phyloP scores from a whole-genome alignment of 1,284 basidiomycete species.

The Exobasidium rhododendri region DNA sequence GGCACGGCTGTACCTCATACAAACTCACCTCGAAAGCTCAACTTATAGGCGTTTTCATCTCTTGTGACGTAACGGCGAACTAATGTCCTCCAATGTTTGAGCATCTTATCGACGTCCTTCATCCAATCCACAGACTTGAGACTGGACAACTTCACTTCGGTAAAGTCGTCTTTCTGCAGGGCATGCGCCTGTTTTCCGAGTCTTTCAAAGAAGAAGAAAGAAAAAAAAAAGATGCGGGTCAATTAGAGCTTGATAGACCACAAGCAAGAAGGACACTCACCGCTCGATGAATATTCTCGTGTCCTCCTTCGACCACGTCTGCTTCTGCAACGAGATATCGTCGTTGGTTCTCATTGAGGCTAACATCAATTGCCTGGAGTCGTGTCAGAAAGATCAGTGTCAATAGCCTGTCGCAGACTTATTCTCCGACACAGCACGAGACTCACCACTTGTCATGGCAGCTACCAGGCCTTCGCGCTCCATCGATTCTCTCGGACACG shows the following conservation, averaged over 20 bases:
- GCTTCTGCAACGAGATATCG: too few relatives aligned
- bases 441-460: background rate
- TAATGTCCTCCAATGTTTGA: background rate
- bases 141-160: background rate
- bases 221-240: background rate
- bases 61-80: background rate
- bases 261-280: too few relatives aligned
- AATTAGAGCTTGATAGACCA: too few relatives aligned
- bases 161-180: constrained; percentile 7
- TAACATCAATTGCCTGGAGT: too few relatives aligned
- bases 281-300: background rate
- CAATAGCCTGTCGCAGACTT: too few relatives aligned
- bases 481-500: background rate
- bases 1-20: too few relatives aligned
- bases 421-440: too few relatives aligned
- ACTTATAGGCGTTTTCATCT: background rate
- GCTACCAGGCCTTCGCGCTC: background rate
- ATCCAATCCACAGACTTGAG: background rate
- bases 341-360: too few relatives aligned
- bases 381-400: too few relatives aligned
- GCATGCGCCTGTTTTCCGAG: background rate
- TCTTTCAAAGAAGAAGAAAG: background rate
- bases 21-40: background rate
- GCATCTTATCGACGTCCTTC: background rate
- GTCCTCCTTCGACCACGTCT: background rate